Evolutionary conservation across 73 alveolate species (phyloP).

Genomic region (Tetrahymena borealis): DNA sequence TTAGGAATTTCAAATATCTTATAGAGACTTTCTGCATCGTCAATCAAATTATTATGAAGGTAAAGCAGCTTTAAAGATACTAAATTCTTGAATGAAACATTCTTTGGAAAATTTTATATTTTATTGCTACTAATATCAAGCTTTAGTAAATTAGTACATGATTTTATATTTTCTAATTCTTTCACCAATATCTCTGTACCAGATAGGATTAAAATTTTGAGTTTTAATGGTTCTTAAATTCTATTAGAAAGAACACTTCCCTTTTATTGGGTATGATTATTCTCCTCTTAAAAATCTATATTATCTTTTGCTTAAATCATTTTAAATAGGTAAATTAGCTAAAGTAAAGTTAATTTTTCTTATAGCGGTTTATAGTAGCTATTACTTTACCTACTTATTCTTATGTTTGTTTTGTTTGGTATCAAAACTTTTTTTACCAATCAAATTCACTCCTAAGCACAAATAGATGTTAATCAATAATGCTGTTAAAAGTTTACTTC

Average conservation of each 20-base stretch:
- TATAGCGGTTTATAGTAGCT: neutral
- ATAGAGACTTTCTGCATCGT: neutral
- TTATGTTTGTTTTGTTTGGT: neutral
- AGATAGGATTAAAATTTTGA: neutral
- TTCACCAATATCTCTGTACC: neutral
- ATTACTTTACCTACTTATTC: neutral
- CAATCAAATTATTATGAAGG: neutral
- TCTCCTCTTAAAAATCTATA: neutral
- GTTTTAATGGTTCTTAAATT: neutral
- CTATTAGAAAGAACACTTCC: neutral
- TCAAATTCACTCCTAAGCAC: too few species aligned
- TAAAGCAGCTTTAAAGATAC: neutral
- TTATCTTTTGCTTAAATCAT: neutral
- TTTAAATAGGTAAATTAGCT: neutral
- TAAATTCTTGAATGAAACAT: neutral
- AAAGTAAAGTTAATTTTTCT: neutral
- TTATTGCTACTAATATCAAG: neutral
- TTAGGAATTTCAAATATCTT: neutral
- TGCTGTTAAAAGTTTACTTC: neutral
- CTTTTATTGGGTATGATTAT: neutral
- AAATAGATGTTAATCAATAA: neutral
- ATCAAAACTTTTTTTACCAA: neutral
- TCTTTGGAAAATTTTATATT: neutral
- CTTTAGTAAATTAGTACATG: neutral
- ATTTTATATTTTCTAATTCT: neutral